Evolutionary conservation across 2,329 filamentous ascomycete genomes (phyloP), one percentile per base, ranked within the genome.

Genomic region (Aspergillus aculeatinus): DNA sequence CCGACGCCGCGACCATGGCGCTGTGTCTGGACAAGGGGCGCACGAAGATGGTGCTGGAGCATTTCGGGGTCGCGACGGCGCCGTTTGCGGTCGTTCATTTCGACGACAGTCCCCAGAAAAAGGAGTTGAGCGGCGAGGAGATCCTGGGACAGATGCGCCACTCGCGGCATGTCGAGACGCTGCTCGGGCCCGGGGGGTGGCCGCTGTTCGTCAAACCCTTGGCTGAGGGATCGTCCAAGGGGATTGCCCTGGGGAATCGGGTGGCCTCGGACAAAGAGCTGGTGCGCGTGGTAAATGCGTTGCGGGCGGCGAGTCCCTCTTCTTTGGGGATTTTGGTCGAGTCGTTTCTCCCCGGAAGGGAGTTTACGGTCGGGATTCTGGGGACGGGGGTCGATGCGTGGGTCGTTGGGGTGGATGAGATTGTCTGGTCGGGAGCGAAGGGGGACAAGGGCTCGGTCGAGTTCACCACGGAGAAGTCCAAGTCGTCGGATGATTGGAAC

Each of bases 341-440:
- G 53, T 56, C 54, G 7, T 71, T 65, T 49, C 60, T 70, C 5
- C 14, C 61, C 2, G 67, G 69, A 3, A 59, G 68, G 12, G 64
- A 69, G 51, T 66, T 70, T 55, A 70, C 67, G 4, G 65, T 70
- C n/a, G 61, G 54, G 5, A 66, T 68, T 9, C 48, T 68, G 3
- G 65, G 66, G 3, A 68, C 63, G 4, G 66, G 66, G 3, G 44
- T 53, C 16, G 31, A 55, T 39, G 59, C 62, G 31, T 48, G 61
- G n/a, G 64, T 68, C 1, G 58, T 67, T 27, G 64, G 67, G 1
- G 60, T 60, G 23, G 31, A 52, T 19, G 62, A 68, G 60, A 58
- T 60, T 27, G 51, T 61, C 31, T 66, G 60, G 61, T 54, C 27
- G 27, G 2, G 27, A 29, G 27, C 27, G 7, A 29, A 29, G 7